Evolutionary conservation across 2,329 filamentous ascomycete species (phyloP).

Genomic region (Monilinia vaccinii-corymbosi): DNA sequence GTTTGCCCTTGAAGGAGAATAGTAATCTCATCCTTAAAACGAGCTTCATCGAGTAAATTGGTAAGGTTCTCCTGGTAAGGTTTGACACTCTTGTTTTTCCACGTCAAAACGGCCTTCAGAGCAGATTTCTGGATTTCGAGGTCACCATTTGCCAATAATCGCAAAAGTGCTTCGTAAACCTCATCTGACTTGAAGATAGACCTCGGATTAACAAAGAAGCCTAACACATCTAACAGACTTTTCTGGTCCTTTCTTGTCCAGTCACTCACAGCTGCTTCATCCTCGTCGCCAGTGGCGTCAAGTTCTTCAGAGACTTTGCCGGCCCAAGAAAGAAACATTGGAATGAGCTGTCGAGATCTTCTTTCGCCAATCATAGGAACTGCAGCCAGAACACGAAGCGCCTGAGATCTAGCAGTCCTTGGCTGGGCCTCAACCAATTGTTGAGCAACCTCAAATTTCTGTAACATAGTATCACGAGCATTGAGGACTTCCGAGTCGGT

Average conservation of each 20-base stretch:
- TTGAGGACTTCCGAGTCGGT: conserved; percentile 45
- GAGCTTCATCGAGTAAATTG: conserved; percentile 79
- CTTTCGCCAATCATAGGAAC: conserved; percentile 76
- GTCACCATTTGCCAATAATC: conserved; percentile 78
- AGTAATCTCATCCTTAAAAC: conserved; percentile 90
- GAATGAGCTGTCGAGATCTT: conserved; percentile 73
- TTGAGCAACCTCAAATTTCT: conserved; percentile 57
- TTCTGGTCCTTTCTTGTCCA: conserved; percentile 80
- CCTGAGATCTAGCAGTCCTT: conserved; percentile 60
- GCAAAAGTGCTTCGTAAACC: conserved; percentile 67
- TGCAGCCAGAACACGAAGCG: conserved; percentile 66
- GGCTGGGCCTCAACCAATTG: conserved; percentile 41
- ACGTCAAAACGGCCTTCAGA: conserved; percentile 76
- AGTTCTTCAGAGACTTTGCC: conserved; percentile 35
- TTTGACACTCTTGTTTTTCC: conserved; percentile 71
- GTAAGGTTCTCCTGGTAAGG: conserved; percentile 79
- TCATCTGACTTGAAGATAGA: conserved; percentile 70
- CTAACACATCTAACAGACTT: conserved; percentile 69
- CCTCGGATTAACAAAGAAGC: conserved; percentile 77
- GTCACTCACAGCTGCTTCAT: conserved; percentile 32
- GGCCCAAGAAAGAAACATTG: conserved; percentile 79
- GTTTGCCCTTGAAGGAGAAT: conserved; percentile 73
- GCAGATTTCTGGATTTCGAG: conserved; percentile 79
- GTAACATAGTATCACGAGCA: conserved; percentile 49
- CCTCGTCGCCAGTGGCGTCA: conserved; percentile 22